Base-by-base conservation (phyloP, 2,329 filamentous ascomycete genomes). In the Malbranchea zuffiana region DNA sequence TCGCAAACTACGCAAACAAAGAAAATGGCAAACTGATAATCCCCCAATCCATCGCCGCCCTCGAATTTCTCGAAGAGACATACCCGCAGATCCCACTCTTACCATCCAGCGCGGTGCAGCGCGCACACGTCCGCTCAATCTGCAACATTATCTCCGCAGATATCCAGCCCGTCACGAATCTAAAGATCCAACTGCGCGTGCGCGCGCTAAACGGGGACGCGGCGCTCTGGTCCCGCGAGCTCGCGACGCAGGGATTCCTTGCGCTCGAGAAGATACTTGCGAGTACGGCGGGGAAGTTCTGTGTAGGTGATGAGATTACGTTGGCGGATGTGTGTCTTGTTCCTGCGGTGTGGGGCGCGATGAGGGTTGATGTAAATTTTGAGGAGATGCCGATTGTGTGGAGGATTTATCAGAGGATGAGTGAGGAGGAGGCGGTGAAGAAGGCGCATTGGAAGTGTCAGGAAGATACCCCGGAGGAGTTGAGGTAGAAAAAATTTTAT, bases 21-120 rank as follows among this genome's bases (percentile, higher is more conserved):
- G 47, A 45, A 3, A 44, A 44, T 11, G 20, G 43, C 0, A 46
- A 50, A 13, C 57, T 72, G 25, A 59, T 56, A n/a, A 66, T 72
- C 19, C 67, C 65, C 3, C 73, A 77, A 48, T 77, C 72, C 3
- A 51, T 75, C 23, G 70, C 75, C 1, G 74, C 73, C 0, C 60
- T 80, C 3, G 74, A 79, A 48, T 80, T 71, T 43, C 63, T 80
- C 2, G 74, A 78, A 32, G 74, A 79, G 45, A 53, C 55, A 1
- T 65, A 67, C 28, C 65, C 69, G 0, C 47, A 59, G 0, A 41
- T 18, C 10, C 11, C 48, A 0, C 61, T 77, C 1, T 62, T 78
- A 0, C 74, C 74, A 0, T 53, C 57, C 0, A 54, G 70, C 17
- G 52, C 61, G 0, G 46, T 55, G 2, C 50, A 45, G 0, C 63